Evolutionary conservation across 371 early-diverging fungal species (phyloP), one percentile per base, ranked within the genome.

Genomic region (Mucor irregularis): DNA sequence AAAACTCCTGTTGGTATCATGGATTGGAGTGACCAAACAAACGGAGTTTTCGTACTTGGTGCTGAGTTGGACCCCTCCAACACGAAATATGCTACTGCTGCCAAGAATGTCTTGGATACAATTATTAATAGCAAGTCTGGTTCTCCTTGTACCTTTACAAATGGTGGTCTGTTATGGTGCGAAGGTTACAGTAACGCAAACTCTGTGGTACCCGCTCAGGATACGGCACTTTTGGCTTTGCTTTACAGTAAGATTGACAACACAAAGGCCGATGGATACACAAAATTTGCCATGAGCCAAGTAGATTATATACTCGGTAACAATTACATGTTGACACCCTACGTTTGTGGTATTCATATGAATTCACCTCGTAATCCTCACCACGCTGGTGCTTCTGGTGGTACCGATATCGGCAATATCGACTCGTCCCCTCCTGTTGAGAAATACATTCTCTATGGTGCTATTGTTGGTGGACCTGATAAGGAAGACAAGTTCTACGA

Each of bases 361-460:
- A 84, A 84, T 35, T 84, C 86, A 0, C 85, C 85, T 10, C 56
- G 67, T 42, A 86, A 86, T 37, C 85, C 86, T 17, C 86, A 86
- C 54, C 84, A 84, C 58, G 82, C 84, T 6, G 76, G 82, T 21
- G 85, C 85, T 0, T 78, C 82, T 2, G 86, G 84, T 10, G 86
- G 86, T 21, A 67, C 66, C 14, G 73, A 73, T 38, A 52, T 74
- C 2, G 61, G 49, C 4, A 71, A 76, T 16, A 77, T 86, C 26
- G 64, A 83, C 24, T 56, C 54, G 2, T 72, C 69, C 1, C 74
- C 71, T 9, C 66, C 73, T 4, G 59, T 71, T 25, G 68, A 68
- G 44, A 38, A 46, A 11, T 59, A 74, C 57, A 58, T 74, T 0
- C 60, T 86, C 9, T 83, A 82, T 57, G 87, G 87, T 11, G 83